Percentiles rank a stretch among this genome's conserved stretches.
phyloP scores from a whole-genome alignment of 768 basidiomycete genomes.

The Pleurotus pulmonarius region DNA sequence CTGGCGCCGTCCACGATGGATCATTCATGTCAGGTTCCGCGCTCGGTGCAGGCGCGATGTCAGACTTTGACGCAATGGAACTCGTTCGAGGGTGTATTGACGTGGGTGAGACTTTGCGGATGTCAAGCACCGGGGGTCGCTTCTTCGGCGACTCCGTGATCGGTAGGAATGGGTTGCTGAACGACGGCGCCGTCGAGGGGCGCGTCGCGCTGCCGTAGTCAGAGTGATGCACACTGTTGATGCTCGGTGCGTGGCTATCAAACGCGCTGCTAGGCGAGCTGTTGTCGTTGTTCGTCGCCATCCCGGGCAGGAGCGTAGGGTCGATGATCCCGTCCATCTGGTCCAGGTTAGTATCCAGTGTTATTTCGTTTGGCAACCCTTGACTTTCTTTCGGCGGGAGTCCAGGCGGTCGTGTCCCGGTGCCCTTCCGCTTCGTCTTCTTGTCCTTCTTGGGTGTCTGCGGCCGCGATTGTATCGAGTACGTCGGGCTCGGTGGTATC shows the following conservation, averaged over 20 bases:
- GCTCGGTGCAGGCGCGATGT: conserved; percentile 1
- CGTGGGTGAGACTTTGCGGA: conserved; percentile 52
- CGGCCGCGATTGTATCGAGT: conserved; percentile 10
- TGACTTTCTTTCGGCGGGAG: conserved; percentile 26
- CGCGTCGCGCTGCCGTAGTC: conserved; percentile 22
- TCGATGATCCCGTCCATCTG: conserved; percentile 84
- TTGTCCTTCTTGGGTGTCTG: conserved; percentile 26
- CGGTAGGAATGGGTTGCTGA: conserved; percentile 39
- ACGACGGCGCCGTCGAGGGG: conserved; percentile 26
- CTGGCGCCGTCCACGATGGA: conserved; percentile 62
- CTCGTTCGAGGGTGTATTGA: conserved; percentile 20
- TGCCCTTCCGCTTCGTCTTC: conserved; percentile 25
- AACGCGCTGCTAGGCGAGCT: conserved; percentile 41
- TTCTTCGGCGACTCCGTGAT: conserved; percentile 20
- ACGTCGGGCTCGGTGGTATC: conserved; percentile 11
- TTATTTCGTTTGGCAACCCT: conserved; percentile 33
- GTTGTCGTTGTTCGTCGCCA: conserved; percentile 23
- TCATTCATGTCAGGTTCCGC: conserved; percentile 11
- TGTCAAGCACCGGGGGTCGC: conserved; percentile 16
- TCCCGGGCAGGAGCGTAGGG: conserved; percentile 23
- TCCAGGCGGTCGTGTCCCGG: conserved; percentile 26
- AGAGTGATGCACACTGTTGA: conserved; percentile 27
- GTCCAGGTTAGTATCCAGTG: conserved; percentile 66
- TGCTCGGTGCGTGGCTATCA: conserved; percentile 23
- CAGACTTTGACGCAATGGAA: conserved; percentile 9